Evolutionary conservation across 2,329 filamentous ascomycete genomes (phyloP).

Genomic region (Penicillium sp.): DNA sequence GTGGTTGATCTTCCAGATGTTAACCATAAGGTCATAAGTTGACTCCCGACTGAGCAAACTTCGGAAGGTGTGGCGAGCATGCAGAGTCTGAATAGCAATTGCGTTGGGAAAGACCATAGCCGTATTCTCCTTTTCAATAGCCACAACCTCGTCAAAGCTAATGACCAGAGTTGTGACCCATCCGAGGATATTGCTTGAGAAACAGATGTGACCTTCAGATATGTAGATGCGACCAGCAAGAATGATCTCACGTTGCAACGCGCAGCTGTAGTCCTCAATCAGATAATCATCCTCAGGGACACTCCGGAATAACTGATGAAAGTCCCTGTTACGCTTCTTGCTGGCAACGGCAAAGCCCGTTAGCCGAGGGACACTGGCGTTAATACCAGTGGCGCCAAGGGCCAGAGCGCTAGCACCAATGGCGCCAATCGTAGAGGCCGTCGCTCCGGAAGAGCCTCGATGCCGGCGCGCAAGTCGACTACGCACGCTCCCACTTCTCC

Average conservation of each 20-base stretch:
- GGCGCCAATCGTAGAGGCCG: constrained; percentile 70
- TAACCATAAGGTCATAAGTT: constrained; percentile 94
- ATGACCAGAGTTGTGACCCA: constrained; percentile 98
- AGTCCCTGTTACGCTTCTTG: constrained; percentile 94
- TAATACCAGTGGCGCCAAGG: constrained; percentile 65
- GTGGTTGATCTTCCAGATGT: constrained; percentile 97
- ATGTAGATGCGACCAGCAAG: constrained; percentile 93
- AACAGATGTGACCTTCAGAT: constrained; percentile 95
- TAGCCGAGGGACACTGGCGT: constrained; percentile 69
- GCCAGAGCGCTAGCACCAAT: constrained; percentile 72
- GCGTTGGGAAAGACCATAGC: constrained; percentile 96
- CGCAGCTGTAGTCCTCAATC: constrained; percentile 98
- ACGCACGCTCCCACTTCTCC: constrained; percentile 68
- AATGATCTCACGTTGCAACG: constrained; percentile 91
- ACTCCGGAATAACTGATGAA: constrained; percentile 90
- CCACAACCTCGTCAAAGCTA: constrained; percentile 96
- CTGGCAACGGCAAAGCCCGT: constrained; percentile 96
- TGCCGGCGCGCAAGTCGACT: constrained; percentile 70
- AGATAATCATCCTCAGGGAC: constrained; percentile 97
- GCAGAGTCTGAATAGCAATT: constrained; percentile 92
- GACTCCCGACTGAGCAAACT: constrained; percentile 93
- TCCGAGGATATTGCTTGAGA: constrained; percentile 97
- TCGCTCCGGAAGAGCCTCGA: constrained; percentile 78
- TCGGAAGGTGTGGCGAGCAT: constrained; percentile 93
- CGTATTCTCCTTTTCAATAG: constrained; percentile 94